Evolutionary conservation across 495 filamentous ascomycete genomes (phyloP).

Genomic region (Cenococcum geophilum): DNA sequence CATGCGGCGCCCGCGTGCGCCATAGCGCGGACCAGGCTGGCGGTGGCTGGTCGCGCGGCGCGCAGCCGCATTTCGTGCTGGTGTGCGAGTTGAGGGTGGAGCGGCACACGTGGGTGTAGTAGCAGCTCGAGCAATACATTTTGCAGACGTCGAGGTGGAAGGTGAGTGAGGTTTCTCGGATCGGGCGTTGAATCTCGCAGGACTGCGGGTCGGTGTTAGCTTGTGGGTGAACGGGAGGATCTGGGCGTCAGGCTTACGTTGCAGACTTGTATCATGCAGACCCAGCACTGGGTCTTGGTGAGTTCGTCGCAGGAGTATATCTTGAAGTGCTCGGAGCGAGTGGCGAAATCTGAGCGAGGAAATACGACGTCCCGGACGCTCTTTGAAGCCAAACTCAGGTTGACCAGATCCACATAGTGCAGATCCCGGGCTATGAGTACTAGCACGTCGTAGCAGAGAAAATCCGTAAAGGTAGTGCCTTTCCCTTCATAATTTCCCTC

Average conservation of each 20-base stretch:
- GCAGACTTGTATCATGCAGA: constrained; percentile 23
- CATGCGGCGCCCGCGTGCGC: not conserved
- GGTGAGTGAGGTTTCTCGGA: constrained; percentile 3
- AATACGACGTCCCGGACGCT: constrained; percentile 23
- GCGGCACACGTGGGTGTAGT: not conserved
- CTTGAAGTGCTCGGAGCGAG: constrained; percentile 16
- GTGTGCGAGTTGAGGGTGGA: not conserved
- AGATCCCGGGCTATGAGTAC: constrained; percentile 19
- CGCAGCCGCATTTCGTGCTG: constrained; percentile 11
- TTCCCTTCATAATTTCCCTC: not conserved
- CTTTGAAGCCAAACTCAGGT: constrained; percentile 18
- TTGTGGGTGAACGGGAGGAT: not conserved
- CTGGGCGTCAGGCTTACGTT: constrained; percentile 6
- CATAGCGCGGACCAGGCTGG: too few relatives aligned
- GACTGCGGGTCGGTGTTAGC: constrained; percentile 4
- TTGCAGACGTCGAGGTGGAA: constrained; percentile 21
- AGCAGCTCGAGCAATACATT: constrained; percentile 23
- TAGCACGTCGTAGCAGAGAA: constrained; percentile 29
- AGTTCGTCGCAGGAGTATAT: constrained; percentile 15
- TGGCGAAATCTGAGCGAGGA: constrained; percentile 12
- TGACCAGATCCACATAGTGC: constrained; percentile 25
- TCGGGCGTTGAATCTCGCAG: not conserved
- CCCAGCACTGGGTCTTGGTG: constrained; percentile 19
- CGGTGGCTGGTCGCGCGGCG: not conserved
- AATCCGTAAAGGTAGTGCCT: constrained; percentile 10